phyloP scores from a whole-genome alignment of 2,329 filamentous ascomycete genomes.

The Colletotrichum melonis region DNA sequence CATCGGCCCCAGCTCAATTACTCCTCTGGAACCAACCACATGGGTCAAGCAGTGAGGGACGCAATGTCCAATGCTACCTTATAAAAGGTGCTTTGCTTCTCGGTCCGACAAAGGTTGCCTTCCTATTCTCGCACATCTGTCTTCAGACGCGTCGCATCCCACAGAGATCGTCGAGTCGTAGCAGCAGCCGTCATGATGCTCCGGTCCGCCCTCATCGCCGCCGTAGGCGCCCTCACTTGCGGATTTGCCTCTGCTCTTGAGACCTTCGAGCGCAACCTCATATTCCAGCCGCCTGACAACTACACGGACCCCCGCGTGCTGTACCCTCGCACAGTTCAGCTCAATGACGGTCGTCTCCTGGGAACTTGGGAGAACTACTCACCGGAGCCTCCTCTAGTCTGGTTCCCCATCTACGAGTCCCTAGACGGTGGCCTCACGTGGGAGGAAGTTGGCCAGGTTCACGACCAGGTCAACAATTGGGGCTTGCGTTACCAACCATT shows the following conservation, averaged over 20 bases:
- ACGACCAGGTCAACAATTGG: conserved; percentile 72
- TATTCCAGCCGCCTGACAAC: conserved; percentile 56
- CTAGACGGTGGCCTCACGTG: conserved; percentile 69
- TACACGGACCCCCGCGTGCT: conserved; percentile 57
- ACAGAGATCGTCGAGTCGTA: conserved; percentile 14
- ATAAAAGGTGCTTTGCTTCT: conserved; percentile 6
- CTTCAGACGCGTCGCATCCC: conserved; percentile 7
- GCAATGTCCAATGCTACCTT: not conserved
- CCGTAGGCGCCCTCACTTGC: conserved; percentile 16
- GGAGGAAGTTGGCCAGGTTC: conserved; percentile 71
- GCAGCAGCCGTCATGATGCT: conserved; percentile 26
- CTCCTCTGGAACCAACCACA: not conserved
- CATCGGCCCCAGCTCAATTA: not conserved
- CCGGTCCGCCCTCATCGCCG: conserved; percentile 31
- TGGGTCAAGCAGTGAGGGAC: not conserved
- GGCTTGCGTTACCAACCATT: conserved; percentile 78
- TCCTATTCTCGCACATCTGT: not conserved
- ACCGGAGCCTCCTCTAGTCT: conserved; percentile 64
- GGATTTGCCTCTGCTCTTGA: conserved; percentile 33
- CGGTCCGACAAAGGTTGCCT: not conserved
- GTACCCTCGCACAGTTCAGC: conserved; percentile 57
- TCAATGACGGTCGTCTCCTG: conserved; percentile 58
- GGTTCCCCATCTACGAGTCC: conserved; percentile 66
- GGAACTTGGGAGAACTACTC: conserved; percentile 69
- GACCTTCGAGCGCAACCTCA: conserved; percentile 43